Evolutionary conservation across 495 filamentous ascomycete species (phyloP).

Genomic region (Aspergillus conjunctus): DNA sequence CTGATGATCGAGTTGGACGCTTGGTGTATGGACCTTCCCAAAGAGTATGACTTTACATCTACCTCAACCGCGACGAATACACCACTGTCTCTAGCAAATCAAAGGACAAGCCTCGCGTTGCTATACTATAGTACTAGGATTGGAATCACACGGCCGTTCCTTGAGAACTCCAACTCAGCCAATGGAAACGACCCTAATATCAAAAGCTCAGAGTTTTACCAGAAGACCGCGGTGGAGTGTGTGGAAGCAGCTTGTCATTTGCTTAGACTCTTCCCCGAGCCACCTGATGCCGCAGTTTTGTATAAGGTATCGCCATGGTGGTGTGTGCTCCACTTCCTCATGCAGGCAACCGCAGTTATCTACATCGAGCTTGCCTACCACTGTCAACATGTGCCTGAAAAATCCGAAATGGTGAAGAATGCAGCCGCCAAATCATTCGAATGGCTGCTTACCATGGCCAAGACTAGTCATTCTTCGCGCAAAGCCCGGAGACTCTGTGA

Average conservation of each 20-base stretch:
- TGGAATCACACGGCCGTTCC: constrained; percentile 62
- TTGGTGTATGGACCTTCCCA: constrained; percentile 45
- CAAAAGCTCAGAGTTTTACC: constrained; percentile 51
- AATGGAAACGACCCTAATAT: constrained; percentile 22
- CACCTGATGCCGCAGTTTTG: constrained; percentile 39
- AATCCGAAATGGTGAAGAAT: constrained; percentile 50
- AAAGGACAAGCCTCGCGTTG: constrained; percentile 54
- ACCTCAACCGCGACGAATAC: constrained; percentile 28
- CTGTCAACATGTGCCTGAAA: constrained; percentile 57
- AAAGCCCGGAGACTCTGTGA: constrained; percentile 56
- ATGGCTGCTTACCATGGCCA: constrained; percentile 54
- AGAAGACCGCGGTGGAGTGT: constrained; percentile 55
- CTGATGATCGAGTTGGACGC: constrained; percentile 42
- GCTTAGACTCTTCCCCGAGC: constrained; percentile 55
- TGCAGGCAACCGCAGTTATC: constrained; percentile 61
- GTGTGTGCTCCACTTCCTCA: constrained; percentile 63
- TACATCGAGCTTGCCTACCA: constrained; percentile 59
- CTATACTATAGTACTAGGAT: constrained; percentile 61
- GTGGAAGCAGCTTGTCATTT: constrained; percentile 59
- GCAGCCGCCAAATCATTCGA: constrained; percentile 57
- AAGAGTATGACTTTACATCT: constrained; percentile 42
- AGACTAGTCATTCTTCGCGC: constrained; percentile 47
- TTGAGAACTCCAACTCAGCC: constrained; percentile 55
- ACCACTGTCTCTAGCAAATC: constrained; percentile 33
- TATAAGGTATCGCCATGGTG: constrained; percentile 62